Evolutionary conservation across 495 filamentous ascomycete genomes (phyloP), one percentile per base, ranked within the genome.

Genomic region (Thozetella sp.): DNA sequence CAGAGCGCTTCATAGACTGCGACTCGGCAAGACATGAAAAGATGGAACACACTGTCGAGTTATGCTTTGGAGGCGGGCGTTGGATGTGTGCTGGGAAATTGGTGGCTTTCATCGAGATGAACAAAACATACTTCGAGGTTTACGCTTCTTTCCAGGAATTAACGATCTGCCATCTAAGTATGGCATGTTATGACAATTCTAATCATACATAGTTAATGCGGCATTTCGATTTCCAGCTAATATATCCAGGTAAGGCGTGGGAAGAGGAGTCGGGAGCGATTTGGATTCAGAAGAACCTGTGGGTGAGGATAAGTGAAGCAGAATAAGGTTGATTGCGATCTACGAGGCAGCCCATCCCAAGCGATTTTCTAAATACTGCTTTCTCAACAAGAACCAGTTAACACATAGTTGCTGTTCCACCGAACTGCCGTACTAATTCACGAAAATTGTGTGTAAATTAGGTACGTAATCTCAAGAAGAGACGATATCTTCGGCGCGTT

Each of bases 1-100:
- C 83, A 0, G 82, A 81, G 57, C 73, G 85, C 25, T 87, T 83
- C 82, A 67, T 86, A 11, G 70, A 74, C 23, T 61, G 58, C 12
- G 63, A 63, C 22, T 61, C 63, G 19, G 74, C 77, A 46, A 61
- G 59, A 26, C 53, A 64, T 1, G 63, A 64, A 55, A 61, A 54
- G 57, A 77, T 77, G 76, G 69, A 77, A 54, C 70, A 67, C 25
- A 65, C 63, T 2, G 55, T 62, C 15, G 61, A 64, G 40, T 60
- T 65, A 6, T 56, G 63, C 64, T 70, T 71, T 58, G 75, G 75
- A 2, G 63, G 61, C 56, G 78, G 76, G 1, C 69, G 68, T 13
- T 72, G 68, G 30, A 64, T 55, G 2, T 80, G 77, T 53, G 55
- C 74, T 43, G 78, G 76, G 11, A 72, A 75, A 56, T 57, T 53